Conservation (phyloP, 2,329 filamentous ascomycete genomes). For the Hymenotorrendiella dingleyae region DNA sequence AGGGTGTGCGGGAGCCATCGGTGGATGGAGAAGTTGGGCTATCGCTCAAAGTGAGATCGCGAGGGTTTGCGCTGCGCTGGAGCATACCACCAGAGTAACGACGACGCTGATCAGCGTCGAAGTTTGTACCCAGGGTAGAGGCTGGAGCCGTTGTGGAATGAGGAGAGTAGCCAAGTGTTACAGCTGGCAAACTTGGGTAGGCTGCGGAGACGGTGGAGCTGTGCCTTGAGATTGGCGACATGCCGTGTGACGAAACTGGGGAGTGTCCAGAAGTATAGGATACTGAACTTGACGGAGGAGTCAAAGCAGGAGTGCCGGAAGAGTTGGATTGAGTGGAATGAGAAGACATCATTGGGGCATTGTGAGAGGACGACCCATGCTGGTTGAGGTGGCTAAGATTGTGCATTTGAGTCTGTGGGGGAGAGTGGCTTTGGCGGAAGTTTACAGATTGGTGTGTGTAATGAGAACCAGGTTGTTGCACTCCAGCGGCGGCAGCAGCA, state of each 20-base stretch:
- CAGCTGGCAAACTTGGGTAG: slow-evolving; percentile 70
- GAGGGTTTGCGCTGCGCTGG: slow-evolving; percentile 47
- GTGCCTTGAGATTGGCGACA: slow-evolving; percentile 40
- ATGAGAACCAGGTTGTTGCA: slow-evolving; percentile 68
- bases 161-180: slow-evolving; percentile 62
- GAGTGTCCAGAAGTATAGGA: slow-evolving; percentile 76
- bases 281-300: slow-evolving; percentile 67
- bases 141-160: slow-evolving; percentile 60
- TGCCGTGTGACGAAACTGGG: slow-evolving; percentile 58
- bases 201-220: slow-evolving; percentile 54
- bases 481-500: slow-evolving; percentile 70
- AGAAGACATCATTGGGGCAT: slow-evolving; percentile 56
- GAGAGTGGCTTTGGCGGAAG: slow-evolving; percentile 53
- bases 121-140: slow-evolving; percentile 64
- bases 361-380: slow-evolving; percentile 36
- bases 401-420: slow-evolving; percentile 34
- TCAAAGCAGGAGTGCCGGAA: slow-evolving; percentile 66
- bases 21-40: slow-evolving; percentile 14
- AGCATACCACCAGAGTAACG: slow-evolving; percentile 63
- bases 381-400: slow-evolving; percentile 21
- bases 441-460: slow-evolving; percentile 50
- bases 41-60: slow-evolving; percentile 30
- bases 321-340: slow-evolving; percentile 44
- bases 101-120: slow-evolving; percentile 56
- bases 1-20: slow-evolving; percentile 23